Evolutionary conservation across 805 yeast genomes (phyloP), one percentile per base, ranked within the genome.

Genomic region (Metschnikowia koreensis): DNA sequence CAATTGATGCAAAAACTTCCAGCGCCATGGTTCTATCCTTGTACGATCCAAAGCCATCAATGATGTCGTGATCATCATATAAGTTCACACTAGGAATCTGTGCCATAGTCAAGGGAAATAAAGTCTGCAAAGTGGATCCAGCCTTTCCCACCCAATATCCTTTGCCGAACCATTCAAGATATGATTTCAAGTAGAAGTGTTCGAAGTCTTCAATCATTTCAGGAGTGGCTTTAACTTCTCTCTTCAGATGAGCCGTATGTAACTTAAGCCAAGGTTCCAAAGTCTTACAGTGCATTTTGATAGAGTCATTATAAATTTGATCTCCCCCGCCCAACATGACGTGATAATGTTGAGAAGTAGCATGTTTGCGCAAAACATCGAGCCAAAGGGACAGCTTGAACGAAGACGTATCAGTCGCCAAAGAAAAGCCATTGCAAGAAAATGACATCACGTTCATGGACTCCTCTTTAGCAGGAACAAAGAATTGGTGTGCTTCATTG

Each of bases 271-370:
- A 91, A 31, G 80, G 66, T 53, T 76, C 66, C 59, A 87, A 81
- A 31, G 74, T 69, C 44, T 76, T 63, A 13, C 86, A 81, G 17
- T 81, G 74, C 17, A 77, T 57, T 66, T 86, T 87, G 59, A 93
- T 83, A 1, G 89, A 77, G 69, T 93, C 99, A 47, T 92, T 83
- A 66, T 93, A 93, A 46, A 93, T 79, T 70, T 93, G 99, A 69
- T 93, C 99, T 33, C 99, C 99, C 47, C 98, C 98, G 29, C 98
- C 98, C 29, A 94, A 74, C 96, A 93, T 92, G 5, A 90, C 97
- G 66, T 93, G 97, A 69, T 89, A 89, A 38, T 80, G 81, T 38
- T 76, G 73, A 7, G 67, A 60, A 2, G 53, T 47, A 15, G 73
- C 66, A 63, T 93, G 97, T 53, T 82, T 81, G 28, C 78, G 73